Conservation (phyloP, 305 asterid species). For the Plantago coronopus region DNA sequence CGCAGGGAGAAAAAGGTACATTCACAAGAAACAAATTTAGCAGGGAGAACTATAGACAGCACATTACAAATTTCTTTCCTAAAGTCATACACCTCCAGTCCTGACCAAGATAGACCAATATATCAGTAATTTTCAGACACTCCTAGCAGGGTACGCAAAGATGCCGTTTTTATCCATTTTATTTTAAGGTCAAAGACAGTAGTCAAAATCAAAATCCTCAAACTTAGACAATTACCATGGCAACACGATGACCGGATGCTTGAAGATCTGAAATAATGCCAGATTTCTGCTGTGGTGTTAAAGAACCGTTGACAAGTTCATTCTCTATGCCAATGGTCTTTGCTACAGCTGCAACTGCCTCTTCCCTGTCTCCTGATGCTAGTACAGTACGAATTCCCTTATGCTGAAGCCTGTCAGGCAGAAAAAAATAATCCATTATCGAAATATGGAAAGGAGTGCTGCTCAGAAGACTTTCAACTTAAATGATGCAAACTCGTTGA, state of each 20-base stretch:
- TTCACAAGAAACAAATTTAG: too few relatives aligned
- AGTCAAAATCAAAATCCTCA: neutral
- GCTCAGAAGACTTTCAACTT: constrained; percentile 2
- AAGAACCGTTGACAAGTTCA: constrained; percentile 67
- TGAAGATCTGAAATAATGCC: constrained; percentile 62
- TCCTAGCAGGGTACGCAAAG: neutral
- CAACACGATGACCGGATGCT: constrained; percentile 79
- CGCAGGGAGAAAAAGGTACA: too few relatives aligned
- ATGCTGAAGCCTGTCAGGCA: constrained; percentile 65
- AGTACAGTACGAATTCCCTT: constrained; percentile 72
- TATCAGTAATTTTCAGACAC: too few relatives aligned
- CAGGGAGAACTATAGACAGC: too few relatives aligned
- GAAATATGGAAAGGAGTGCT: constrained; percentile 14
- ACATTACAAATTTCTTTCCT: too few relatives aligned
- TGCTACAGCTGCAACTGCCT: constrained; percentile 99
- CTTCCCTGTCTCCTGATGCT: constrained; percentile 99
- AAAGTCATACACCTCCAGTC: neutral
- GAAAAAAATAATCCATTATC: constrained; percentile 19
- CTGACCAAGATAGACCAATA: neutral
- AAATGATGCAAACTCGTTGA: too few relatives aligned
- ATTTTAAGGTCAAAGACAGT: neutral
- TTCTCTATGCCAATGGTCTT: constrained; percentile 66
- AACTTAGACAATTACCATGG: constrained; percentile 60
- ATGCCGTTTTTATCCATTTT: neutral
- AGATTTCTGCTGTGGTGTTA: constrained; percentile 87